These are phyloP conservation scores for Tolypocladium ovalisporum DNA, from an alignment of 2,329 filamentous ascomycete species.

Conservation along the genomic window DNA sequence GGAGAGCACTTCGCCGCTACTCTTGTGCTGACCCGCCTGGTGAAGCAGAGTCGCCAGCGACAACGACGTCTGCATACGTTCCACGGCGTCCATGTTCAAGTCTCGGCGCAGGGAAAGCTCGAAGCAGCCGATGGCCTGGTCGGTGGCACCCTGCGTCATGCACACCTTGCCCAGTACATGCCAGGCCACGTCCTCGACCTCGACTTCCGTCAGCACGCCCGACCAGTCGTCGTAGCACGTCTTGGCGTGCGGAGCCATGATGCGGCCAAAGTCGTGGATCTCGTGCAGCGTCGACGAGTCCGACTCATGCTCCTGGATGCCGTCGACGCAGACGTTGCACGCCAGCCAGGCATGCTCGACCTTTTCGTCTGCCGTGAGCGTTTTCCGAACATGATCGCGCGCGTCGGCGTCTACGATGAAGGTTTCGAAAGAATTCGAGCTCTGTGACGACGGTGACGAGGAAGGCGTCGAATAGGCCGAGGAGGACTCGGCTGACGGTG, in stretches of 20 bases:
- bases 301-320: conserved; percentile 9
- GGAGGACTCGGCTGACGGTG: conserved; percentile 4
- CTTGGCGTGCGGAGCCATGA: conserved; percentile 16
- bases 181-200: conserved; percentile 24
- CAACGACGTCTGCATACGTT: conserved; percentile 11
- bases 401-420: conserved; percentile 13
- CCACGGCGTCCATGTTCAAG: conserved; percentile 5
- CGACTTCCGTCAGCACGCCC: conserved; percentile 6
- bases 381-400: conserved; percentile 10
- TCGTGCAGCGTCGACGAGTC: conserved; percentile 9
- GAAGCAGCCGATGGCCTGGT: conserved; percentile 16
- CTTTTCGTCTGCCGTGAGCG: conserved; percentile 8
- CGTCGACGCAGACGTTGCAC: conserved; percentile 12
- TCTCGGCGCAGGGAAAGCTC: conserved; percentile 9
- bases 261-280: conserved; percentile 13
- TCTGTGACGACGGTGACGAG: conserved; percentile 7
- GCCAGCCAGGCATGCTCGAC: conserved; percentile 13
- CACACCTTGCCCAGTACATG: conserved; percentile 21
- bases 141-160: conserved; percentile 13
- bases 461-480: conserved; percentile 6
- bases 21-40: conserved; percentile 7
- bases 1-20: conserved; percentile 9
- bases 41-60: conserved; percentile 11
- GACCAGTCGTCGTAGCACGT: conserved; percentile 15
- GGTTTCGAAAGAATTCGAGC: conserved; percentile 8